phyloP scores from a whole-genome alignment of 352 stramenopile genomes.

The Phytophthora rubi region DNA sequence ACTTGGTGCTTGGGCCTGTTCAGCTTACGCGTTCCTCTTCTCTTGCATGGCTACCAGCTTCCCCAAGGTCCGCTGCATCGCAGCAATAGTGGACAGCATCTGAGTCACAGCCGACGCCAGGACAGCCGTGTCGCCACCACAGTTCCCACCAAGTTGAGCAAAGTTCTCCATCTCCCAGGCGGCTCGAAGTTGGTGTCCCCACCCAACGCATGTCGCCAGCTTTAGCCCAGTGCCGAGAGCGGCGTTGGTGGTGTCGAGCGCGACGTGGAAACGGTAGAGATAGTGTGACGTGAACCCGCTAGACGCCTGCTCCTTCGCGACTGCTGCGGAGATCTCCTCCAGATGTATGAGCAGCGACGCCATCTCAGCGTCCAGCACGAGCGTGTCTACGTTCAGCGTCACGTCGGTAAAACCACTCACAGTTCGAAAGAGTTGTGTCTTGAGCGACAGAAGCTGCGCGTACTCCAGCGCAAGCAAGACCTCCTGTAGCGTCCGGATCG shows the following conservation, averaged over 20 bases:
- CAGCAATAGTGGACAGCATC: not conserved
- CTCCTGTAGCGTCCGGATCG: slow-evolving; percentile 1
- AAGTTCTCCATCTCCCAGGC: not conserved
- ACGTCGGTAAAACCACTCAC: not conserved
- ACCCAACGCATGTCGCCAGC: not conserved
- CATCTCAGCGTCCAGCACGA: not conserved
- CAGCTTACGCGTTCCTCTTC: not conserved
- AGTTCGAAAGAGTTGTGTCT: not conserved
- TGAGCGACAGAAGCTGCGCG: slow-evolving; percentile 5
- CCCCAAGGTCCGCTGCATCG: not conserved
- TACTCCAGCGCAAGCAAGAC: slow-evolving; percentile 1
- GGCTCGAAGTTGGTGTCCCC: not conserved
- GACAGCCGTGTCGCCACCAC: not conserved
- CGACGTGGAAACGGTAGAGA: not conserved
- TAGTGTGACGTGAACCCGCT: not conserved
- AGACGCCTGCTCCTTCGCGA: not conserved
- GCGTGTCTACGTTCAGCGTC: not conserved
- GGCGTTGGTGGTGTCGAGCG: not conserved
- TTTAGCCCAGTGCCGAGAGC: not conserved
- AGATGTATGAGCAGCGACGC: not conserved
- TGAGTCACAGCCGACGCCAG: not conserved
- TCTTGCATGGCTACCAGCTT: not conserved
- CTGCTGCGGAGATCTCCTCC: not conserved
- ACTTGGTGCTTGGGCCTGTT: not conserved
- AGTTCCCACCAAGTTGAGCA: not conserved